Percentiles rank a stretch among this genome's conserved stretches.
Conservation (phyloP, 148 eudicot species). For the Rheum nobile region DNA sequence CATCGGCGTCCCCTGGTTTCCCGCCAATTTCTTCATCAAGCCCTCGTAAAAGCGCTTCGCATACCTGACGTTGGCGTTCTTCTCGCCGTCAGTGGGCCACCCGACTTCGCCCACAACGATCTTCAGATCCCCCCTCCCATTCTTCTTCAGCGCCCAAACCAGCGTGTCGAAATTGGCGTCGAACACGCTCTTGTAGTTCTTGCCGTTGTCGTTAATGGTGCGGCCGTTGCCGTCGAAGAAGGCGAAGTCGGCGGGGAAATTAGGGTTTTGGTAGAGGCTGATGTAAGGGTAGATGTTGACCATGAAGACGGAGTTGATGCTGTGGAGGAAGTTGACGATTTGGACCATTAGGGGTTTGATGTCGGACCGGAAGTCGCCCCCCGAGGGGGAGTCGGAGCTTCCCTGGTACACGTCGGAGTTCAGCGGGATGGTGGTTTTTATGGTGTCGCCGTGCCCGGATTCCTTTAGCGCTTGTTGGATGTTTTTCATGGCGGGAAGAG, state of each 20-base stretch:
- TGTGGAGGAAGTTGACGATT: constrained; percentile 30
- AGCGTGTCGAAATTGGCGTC: constrained; percentile 54
- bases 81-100: constrained; percentile 55
- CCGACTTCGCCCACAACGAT: constrained; percentile 54
- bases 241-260: constrained; percentile 39
- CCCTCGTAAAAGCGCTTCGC: constrained; percentile 46
- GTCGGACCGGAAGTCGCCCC: constrained; percentile 50
- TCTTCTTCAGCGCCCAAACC: constrained; percentile 35
- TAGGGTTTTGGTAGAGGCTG: constrained; percentile 26
- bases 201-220: constrained; percentile 26
- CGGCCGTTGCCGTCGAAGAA: constrained; percentile 33
- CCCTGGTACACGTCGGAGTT: constrained; percentile 79
- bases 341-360: constrained; percentile 38
- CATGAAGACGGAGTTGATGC: constrained; percentile 25
- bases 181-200: constrained; percentile 28
- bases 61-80: constrained; percentile 12
- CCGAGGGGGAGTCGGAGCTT: constrained; percentile 37
- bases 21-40: constrained; percentile 25
- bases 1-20: constrained; percentile 42
- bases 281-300: constrained; percentile 57
- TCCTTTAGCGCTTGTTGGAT: constrained; percentile 62
- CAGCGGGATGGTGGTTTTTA: constrained; percentile 69
- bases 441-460: constrained; percentile 32
- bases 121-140: constrained; percentile 30
- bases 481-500: constrained; percentile 63